Percentiles rank a stretch among this genome's conserved stretches.
Conservation (phyloP, 345 rosid genomes). For the Salix caprea region DNA sequence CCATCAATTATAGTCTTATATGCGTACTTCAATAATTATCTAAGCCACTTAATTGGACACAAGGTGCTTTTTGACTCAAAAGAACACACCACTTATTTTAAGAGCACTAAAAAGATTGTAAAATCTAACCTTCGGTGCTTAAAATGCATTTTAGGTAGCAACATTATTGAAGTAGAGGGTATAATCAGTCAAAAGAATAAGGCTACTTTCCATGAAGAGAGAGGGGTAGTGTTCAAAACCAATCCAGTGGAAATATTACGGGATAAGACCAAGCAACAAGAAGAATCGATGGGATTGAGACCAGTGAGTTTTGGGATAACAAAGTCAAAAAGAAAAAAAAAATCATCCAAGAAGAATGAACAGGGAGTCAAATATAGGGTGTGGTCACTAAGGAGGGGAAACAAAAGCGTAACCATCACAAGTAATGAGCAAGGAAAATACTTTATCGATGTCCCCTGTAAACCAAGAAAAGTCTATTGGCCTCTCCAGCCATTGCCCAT, state of each 20-base stretch:
- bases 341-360: background rate
- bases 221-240: background rate
- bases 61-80: slow-evolving; percentile 21
- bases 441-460: slow-evolving; percentile 18
- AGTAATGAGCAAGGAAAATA: slow-evolving; percentile 6
- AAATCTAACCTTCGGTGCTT: slow-evolving; percentile 3
- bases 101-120: slow-evolving; percentile 2
- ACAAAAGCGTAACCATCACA: slow-evolving; percentile 4
- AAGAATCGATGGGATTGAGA: background rate
- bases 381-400: background rate
- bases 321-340: background rate
- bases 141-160: background rate
- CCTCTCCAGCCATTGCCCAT: background rate
- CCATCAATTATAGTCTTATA: background rate
- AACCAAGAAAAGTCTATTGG: slow-evolving; percentile 23
- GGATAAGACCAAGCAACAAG: slow-evolving; percentile 8
- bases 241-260: slow-evolving; percentile 2
- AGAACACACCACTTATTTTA: background rate
- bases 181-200: slow-evolving; percentile 16
- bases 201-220: background rate
- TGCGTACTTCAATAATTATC: slow-evolving; percentile 1
- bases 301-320: background rate
- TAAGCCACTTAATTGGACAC: slow-evolving; percentile 12
- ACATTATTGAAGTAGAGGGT: slow-evolving; percentile 11
- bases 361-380: slow-evolving; percentile 9